Evolutionary conservation across 441 rosid genomes (phyloP).

Genomic region (Adansonia madagascariensis): DNA sequence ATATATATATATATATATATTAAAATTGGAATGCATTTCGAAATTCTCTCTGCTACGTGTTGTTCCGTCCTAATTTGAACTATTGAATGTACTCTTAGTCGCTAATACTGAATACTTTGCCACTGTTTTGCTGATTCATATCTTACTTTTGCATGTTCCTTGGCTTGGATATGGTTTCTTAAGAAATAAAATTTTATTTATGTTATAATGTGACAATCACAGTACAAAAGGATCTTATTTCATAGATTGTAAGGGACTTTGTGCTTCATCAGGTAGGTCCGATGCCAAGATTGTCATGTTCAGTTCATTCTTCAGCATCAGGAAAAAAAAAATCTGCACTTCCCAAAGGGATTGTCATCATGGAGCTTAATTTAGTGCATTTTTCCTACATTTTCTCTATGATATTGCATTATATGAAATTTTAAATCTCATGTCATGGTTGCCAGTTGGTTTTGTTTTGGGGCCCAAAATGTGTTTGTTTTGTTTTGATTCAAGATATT

Average conservation of each 20-base stretch:
- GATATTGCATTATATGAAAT: neutral
- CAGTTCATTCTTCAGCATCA: constrained; percentile 23
- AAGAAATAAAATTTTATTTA: neutral
- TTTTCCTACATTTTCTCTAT: neutral
- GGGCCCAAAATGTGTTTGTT: neutral
- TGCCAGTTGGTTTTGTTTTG: neutral
- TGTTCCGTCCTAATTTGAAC: neutral
- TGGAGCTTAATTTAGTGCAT: neutral
- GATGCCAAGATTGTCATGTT: neutral
- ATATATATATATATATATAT: neutral
- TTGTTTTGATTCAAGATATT: neutral
- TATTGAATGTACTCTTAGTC: neutral
- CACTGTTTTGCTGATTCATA: neutral
- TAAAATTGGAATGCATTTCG: neutral
- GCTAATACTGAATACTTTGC: neutral
- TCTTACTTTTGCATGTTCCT: neutral
- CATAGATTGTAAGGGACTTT: too few relatives aligned
- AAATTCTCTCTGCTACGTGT: neutral
- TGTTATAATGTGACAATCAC: neutral
- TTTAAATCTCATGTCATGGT: constrained; percentile 28
- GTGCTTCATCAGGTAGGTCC: constrained; percentile 25
- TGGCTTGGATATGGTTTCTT: neutral
- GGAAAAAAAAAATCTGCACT: neutral
- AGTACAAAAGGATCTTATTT: neutral
- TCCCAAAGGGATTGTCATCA: neutral